phyloP scores from a whole-genome alignment of 2,329 filamentous ascomycete genomes.

The Pseudogymnoascus sp. region DNA sequence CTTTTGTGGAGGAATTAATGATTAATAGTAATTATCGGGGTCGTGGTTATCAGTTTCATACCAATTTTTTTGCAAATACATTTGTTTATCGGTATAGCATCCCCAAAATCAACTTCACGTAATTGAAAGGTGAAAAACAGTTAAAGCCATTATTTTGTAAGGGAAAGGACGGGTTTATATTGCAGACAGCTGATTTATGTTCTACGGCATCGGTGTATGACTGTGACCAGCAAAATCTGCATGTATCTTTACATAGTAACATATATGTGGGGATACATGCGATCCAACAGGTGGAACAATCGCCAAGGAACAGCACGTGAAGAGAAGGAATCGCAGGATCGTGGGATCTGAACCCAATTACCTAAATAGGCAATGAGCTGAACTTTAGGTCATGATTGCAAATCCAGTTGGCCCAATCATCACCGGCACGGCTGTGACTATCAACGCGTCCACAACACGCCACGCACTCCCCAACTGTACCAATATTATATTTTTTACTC shows the following conservation, averaged over 20 bases:
- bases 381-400: not conserved
- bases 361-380: not conserved
- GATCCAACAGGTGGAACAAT: not conserved
- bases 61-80: not conserved
- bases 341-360: not conserved
- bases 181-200: not conserved
- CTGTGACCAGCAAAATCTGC: not conserved
- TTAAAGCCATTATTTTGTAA: too few species aligned
- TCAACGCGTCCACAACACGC: not conserved
- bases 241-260: not conserved
- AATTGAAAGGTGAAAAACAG: not conserved
- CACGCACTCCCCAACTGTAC: not conserved
- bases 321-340: not conserved
- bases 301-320: not conserved
- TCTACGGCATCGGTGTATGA: not conserved
- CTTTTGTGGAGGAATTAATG: not conserved
- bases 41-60: not conserved
- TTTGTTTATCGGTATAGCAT: not conserved
- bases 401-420: not conserved
- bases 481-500: not conserved
- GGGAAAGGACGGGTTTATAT: too few species aligned
- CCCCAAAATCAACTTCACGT: not conserved
- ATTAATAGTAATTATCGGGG: conserved; percentile 7
- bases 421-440: not conserved
- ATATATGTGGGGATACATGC: not conserved